Evolutionary conservation across 169 alveolate genomes (phyloP), one percentile per base, ranked within the genome.

Genomic region (Amoebophrya sp.): DNA sequence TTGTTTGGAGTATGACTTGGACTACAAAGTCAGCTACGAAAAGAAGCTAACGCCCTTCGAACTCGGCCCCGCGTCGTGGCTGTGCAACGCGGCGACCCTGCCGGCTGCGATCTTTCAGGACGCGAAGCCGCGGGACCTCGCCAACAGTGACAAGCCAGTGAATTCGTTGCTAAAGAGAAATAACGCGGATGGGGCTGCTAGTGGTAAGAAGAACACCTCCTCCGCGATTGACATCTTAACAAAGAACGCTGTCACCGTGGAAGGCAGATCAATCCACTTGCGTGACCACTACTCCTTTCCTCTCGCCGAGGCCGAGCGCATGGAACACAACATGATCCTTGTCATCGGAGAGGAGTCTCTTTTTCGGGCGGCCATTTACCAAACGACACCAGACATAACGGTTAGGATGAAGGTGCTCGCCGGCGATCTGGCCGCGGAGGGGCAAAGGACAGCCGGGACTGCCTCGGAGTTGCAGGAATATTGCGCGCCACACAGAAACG

Each of bases 11-110:
- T 92, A 89, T 77, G 94, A 92, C 54, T 40, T 92, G 32, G 91
- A 90, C 35, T 90, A 90, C 55, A 32, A 77, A 29, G 89, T 92
- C 12, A 77, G 77, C 91, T 92, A 90, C 90, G 94, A 92, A 88
- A 14, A 90, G 54, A 77, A 83, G 23, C 47, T 92, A 53, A 92
- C 94, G 40, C 94, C 94, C 14, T 92, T 92, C 77, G 94, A 92
- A n/a, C 91, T 92, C 54, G 90, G 93, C 7, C 89, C 92, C 32
- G 90, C 90, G 40, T 90, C 94, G 23, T 92, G 94, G 94, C 77
- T 92, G 93, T 92, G 94, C 92, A 77, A 40, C 89, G 40, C 41
- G 91, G 91, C 93, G 29, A 83, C 92, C 2, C 92, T 92, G 83
- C 94, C 94, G 39, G 89, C 89, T 41, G 33, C 38, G 47, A 77